phyloP scores from a whole-genome alignment of 2,329 filamentous ascomycete genomes.

The Simplicillium aogashimaense region DNA sequence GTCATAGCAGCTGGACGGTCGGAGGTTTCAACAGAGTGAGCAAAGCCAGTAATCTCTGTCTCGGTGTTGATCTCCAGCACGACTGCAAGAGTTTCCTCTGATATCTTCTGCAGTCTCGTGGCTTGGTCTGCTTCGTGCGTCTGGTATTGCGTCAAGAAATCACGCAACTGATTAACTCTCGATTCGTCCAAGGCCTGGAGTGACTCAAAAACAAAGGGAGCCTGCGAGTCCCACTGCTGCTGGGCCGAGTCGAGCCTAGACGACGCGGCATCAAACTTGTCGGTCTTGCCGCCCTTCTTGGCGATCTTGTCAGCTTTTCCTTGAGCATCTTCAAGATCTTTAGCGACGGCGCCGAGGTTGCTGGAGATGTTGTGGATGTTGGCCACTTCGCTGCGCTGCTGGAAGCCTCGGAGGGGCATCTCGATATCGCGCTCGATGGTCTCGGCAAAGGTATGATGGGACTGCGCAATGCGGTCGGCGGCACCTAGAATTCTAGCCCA shows the following conservation, averaged over 20 bases:
- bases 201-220: constrained; percentile 88
- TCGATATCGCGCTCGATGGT: constrained; percentile 88
- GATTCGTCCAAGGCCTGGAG: constrained; percentile 86
- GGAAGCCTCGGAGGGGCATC: constrained; percentile 67
- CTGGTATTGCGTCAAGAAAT: constrained; percentile 83
- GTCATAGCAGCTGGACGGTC: constrained; percentile 22
- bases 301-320: constrained; percentile 77
- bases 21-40: constrained; percentile 31
- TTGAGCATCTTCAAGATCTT: constrained; percentile 74
- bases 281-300: constrained; percentile 69
- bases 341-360: constrained; percentile 72
- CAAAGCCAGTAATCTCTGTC: constrained; percentile 75
- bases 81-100: constrained; percentile 71
- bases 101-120: constrained; percentile 62
- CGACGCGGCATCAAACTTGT: constrained; percentile 67
- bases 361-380: constrained; percentile 72
- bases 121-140: constrained; percentile 87
- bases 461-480: constrained; percentile 69
- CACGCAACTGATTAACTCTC: constrained; percentile 79
- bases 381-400: constrained; percentile 64
- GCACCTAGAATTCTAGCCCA: constrained; percentile 83
- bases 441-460: constrained; percentile 70
- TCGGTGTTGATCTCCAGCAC: constrained; percentile 80
- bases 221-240: constrained; percentile 86
- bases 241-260: constrained; percentile 67